Conservation (phyloP, 345 rosid species). For the Litchi chinensis region DNA sequence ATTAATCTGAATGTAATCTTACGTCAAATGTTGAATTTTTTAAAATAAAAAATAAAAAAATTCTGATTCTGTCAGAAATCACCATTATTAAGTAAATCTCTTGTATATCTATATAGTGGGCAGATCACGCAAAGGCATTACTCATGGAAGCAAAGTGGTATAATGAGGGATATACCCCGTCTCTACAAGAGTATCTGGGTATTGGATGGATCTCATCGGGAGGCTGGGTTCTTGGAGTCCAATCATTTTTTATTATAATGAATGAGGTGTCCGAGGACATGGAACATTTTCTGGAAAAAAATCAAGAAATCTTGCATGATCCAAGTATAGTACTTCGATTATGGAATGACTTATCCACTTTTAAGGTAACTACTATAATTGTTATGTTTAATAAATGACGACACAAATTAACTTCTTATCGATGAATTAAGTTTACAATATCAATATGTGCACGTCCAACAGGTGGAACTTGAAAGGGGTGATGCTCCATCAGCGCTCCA, state of each 20-base stretch:
- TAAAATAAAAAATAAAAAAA: no score
- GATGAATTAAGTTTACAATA: no score
- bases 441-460: no score
- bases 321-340: conserved; percentile 43
- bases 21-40: no score
- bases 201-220: conserved; percentile 50
- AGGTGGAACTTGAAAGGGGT: no score
- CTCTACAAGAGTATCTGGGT: conserved; percentile 41
- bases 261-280: conserved; percentile 13
- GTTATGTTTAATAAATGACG: no score
- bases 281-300: neutral
- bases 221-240: conserved; percentile 34
- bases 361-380: conserved; percentile 27
- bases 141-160: conserved; percentile 55
- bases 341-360: conserved; percentile 54
- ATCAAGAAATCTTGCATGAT: conserved; percentile 29
- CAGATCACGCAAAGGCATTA: conserved; percentile 45
- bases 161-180: conserved; percentile 32
- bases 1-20: no score
- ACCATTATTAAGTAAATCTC: no score
- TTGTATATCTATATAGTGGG: conserved; percentile 39
- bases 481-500: no score
- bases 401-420: no score
- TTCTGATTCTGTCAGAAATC: no score
- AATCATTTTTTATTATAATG: conserved; percentile 28